Evolutionary conservation across 2,329 filamentous ascomycete genomes (phyloP), one percentile per base, ranked within the genome.

Genomic region (Fusarium mangiferae): DNA sequence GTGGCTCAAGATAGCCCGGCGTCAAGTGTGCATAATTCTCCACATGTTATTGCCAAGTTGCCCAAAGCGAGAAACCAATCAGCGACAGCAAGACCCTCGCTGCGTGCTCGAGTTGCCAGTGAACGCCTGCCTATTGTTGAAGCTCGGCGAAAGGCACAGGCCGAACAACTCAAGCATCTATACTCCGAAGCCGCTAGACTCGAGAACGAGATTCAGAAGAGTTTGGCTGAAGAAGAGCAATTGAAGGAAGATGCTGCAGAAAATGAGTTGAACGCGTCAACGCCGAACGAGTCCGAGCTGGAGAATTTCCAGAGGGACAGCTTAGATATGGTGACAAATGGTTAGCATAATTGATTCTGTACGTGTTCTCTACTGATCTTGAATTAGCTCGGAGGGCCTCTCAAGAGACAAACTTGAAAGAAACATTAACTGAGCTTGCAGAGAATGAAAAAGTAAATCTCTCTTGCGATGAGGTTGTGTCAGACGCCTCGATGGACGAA

Each of bases 171-270:
- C 24, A 83, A 83, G 61, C 79, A 82, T 26, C 75, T 89, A 41
- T 82, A 86, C 66, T 84, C 85, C 9, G 84, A 89, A 76, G 82
- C 87, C 28, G 81, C 82, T 26, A 84, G 82, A 24, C 83, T 90
- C 41, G 82, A 89, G 76, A 83, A 83, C 30, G 88, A 90, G 67
- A 82, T 87, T 20, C 80, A 82, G 33, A 78, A 81, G n/a, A 82
- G 82, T 33, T 69, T 80, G 51, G 72, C 75, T 11, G 82, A 83
- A 58, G 82, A 82, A 67, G 73, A 82, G 57, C 78, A 72, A 20
- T 73, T 84, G 18, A 77, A 77, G 46, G 73, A 75, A 57, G 80
- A 84, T 36, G 75, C 66, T 18, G 44, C 65, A 36, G 70, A 74
- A 36, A 45, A 51, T 38, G 76, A 77, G 20, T 22, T 68, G 28